Evolutionary conservation across 345 rosid species (phyloP).

Genomic region (Cardamine chenopodiifolia): DNA sequence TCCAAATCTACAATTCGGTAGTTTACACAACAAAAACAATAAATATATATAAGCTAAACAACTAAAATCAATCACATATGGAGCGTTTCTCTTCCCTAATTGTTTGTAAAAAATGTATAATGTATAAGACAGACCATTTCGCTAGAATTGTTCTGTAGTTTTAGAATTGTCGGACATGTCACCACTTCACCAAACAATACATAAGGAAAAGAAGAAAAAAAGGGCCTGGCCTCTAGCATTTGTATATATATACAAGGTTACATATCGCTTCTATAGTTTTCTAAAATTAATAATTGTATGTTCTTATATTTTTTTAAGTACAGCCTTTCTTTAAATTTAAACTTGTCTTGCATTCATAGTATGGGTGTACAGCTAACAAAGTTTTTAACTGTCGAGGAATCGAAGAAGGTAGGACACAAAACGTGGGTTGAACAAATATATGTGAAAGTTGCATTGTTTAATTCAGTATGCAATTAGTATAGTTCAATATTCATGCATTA

Average conservation of each 20-base stretch:
- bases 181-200: not conserved
- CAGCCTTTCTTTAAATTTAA: not conserved
- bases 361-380: constrained; percentile 22
- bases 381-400: not conserved
- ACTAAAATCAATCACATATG: not conserved
- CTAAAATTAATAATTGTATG: not conserved
- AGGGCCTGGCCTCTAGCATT: not conserved
- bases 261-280: not conserved
- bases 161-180: constrained; percentile 2
- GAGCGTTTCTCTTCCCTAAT: not conserved
- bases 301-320: not conserved
- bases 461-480: not conserved
- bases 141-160: not conserved
- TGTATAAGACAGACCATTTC: not conserved
- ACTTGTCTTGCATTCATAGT: not conserved
- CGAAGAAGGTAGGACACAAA: constrained; percentile 22
- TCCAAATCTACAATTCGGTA: not conserved
- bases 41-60: too few relatives aligned
- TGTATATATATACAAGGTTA: not conserved
- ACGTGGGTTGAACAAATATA: constrained; percentile 32
- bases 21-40: not conserved
- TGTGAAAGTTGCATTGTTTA: constrained; percentile 3
- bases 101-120: not conserved
- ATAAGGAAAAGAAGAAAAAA: not conserved
- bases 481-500: constrained; percentile 37